A percentile compares a stretch with the other conserved stretches of the same genome.
These are phyloP conservation scores for Cutaneotrichosporon dermatis DNA, from an alignment of 1,284 basidiomycete species.

Conservation along the genomic window DNA sequence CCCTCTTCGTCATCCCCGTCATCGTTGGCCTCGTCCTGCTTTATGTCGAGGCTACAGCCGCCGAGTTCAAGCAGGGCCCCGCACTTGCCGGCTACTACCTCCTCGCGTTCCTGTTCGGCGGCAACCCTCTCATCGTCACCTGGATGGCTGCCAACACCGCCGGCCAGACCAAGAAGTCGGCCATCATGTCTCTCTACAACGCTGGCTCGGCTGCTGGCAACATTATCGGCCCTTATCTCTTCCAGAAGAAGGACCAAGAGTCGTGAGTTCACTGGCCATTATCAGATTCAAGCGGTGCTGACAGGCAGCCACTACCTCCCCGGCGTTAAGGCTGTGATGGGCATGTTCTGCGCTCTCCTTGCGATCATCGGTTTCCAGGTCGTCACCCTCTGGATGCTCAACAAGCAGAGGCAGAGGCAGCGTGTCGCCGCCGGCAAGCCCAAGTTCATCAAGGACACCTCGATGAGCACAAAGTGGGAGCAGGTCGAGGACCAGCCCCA, in stretches of 20 bases:
- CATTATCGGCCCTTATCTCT: constrained; percentile 35
- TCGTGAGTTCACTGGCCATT: too few species aligned
- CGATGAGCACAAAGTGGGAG: constrained; percentile 25
- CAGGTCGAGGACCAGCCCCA: constrained; percentile 1
- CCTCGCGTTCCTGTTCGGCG: constrained; percentile 21
- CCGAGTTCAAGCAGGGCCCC: not conserved
- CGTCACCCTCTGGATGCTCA: constrained; percentile 34
- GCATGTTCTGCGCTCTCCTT: constrained; percentile 41
- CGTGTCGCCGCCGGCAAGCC: constrained; percentile 45
- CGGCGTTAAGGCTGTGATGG: constrained; percentile 40
- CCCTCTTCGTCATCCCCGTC: constrained; percentile 16
- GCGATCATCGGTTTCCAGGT: constrained; percentile 33
- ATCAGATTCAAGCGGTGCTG: too few species aligned
- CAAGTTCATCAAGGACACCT: constrained; percentile 39
- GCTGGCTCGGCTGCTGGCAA: constrained; percentile 26
- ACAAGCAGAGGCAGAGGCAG: constrained; percentile 41
- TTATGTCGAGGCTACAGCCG: constrained; percentile 12
- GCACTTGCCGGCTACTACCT: constrained; percentile 25
- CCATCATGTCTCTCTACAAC: constrained; percentile 7
- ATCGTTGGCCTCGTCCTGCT: constrained; percentile 26
- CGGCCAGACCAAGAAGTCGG: constrained; percentile 27
- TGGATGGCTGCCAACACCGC: constrained; percentile 24
- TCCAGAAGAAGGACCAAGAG: constrained; percentile 16
- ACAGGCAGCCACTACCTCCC: constrained; percentile 29
- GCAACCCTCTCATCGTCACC: constrained; percentile 19